Evolutionary conservation across 2,329 filamentous ascomycete genomes (phyloP).

Genomic region (Stenocarpella maydis): DNA sequence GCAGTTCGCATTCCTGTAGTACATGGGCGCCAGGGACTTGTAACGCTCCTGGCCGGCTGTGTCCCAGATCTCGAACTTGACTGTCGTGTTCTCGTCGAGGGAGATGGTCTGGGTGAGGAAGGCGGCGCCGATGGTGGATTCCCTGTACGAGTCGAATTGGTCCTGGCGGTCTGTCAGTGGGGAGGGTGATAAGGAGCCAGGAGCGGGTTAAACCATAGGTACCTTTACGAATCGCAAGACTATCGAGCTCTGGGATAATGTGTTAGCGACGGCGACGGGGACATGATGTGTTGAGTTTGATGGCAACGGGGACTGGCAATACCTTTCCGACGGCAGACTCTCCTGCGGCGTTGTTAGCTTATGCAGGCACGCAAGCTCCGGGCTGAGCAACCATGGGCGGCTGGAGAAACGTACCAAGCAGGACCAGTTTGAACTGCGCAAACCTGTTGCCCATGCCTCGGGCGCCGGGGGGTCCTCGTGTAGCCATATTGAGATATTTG

Average conservation of each 20-base stretch:
- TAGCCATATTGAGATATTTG: constrained; percentile 72
- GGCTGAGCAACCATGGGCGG: background rate
- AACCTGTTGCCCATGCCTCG: constrained; percentile 82
- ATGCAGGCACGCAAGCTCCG: constrained; percentile 7
- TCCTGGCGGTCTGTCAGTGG: constrained; percentile 64
- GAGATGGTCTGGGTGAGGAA: constrained; percentile 99
- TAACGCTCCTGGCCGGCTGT: constrained; percentile 98
- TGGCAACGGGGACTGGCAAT: constrained; percentile 34
- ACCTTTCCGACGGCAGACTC: constrained; percentile 99
- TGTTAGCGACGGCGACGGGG: constrained; percentile 41
- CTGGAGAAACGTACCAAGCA: constrained; percentile 76
- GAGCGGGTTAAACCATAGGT: constrained; percentile 35
- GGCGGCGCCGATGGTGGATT: constrained; percentile 97
- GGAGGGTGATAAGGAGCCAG: background rate
- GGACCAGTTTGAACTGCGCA: constrained; percentile 98
- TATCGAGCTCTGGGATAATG: constrained; percentile 79
- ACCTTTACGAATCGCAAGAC: constrained; percentile 99
- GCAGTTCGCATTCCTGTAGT: constrained; percentile 99
- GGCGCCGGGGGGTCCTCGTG: constrained; percentile 72
- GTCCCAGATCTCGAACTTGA: constrained; percentile 99
- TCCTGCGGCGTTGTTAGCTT: constrained; percentile 66
- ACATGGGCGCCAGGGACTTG: constrained; percentile 99
- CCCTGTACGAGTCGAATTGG: constrained; percentile 97
- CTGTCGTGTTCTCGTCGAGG: constrained; percentile 95
- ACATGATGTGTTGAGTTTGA: constrained; percentile 1